Base-by-base conservation (phyloP, 2,329 filamentous ascomycete species). In the Penicillium digitatum region DNA sequence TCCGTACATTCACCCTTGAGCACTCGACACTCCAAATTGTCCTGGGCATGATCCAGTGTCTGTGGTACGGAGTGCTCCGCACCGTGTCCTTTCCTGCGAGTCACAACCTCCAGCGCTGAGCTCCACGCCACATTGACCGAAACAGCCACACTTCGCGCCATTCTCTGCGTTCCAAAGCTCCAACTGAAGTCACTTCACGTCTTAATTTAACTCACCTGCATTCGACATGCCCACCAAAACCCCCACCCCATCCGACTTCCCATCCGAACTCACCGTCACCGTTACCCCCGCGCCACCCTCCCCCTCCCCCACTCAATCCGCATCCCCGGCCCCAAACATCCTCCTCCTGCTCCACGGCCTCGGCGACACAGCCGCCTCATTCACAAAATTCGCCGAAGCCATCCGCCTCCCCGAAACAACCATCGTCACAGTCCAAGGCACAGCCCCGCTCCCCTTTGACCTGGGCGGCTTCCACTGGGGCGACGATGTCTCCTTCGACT, bases 271-370 rank as follows among this genome's bases (percentile, higher is more conserved):
- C 46, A 72, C 69, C 29, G 61, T 76, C 42, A 71, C 72, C 37
- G 68, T 79, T 67, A 72, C 72, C 32, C 46, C 47, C 67, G 71
- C 72, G 22, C 32, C 46, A 24, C 10, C 65, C 58, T 71, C 48
- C 62, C 72, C 63, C 58, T 72, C 62, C 48, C 72, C 63, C 58
- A 72, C 62, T 47, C 77, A 48, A 69, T 75, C 80, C 62, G 50
- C 57, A 58, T 59, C 63, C 57, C 81, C 82, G 12, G 83, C 87
- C 10, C 88, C 85, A 40, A 87, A 92, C 64, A 80, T 95, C 62
- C 83, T 95, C 58, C 76, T 95, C 67, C 82, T 95, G 48, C 84
- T 95, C 55, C 91, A 95, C 72, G 90, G 90, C 60, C 82, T 95
- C 12, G 91, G 91, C 59, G 91, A 95, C 74, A 84, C 82, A 32